These are phyloP conservation scores for Colletotrichum godetiae DNA, from an alignment of 2,329 filamentous ascomycete genomes.

Conservation along the genomic window DNA sequence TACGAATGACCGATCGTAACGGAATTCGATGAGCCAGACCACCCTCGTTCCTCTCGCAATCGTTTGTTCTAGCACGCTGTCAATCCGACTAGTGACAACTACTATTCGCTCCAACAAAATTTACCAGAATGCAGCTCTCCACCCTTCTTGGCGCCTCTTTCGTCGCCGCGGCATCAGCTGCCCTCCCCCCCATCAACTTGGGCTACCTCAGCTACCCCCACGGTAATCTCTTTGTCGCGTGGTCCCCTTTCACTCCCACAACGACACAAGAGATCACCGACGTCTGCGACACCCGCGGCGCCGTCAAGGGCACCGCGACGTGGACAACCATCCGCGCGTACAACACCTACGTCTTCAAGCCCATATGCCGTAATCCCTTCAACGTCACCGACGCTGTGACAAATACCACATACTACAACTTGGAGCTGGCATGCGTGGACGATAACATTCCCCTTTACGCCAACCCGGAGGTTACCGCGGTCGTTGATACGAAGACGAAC, in stretches of 20 bases:
- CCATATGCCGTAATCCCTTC: constrained; percentile 33
- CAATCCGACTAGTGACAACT: neutral
- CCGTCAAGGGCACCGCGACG: constrained; percentile 8
- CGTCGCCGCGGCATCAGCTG: neutral
- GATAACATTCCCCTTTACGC: neutral
- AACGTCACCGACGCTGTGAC: constrained; percentile 11
- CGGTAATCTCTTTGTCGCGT: constrained; percentile 16
- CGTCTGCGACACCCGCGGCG: constrained; percentile 8
- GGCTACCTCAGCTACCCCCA: constrained; percentile 3
- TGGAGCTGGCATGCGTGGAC: constrained; percentile 28
- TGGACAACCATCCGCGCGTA: constrained; percentile 9
- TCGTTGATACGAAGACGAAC: constrained; percentile 18
- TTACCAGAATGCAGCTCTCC: neutral
- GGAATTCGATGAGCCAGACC: neutral
- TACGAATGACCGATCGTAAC: neutral
- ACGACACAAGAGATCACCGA: constrained; percentile 5
- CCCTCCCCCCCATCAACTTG: constrained; percentile 24
- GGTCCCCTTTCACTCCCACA: constrained; percentile 28
- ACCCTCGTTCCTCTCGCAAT: neutral
- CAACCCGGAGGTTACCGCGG: constrained; percentile 2
- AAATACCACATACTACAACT: constrained; percentile 11
- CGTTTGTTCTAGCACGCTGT: neutral
- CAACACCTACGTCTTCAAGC: constrained; percentile 15
- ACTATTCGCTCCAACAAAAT: neutral
- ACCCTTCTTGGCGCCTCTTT: neutral